A percentile compares a stretch with the other conserved stretches of the same genome.
Conservation (phyloP, 2,329 filamentous ascomycete genomes). For the Taxawa tesnikishii region DNA sequence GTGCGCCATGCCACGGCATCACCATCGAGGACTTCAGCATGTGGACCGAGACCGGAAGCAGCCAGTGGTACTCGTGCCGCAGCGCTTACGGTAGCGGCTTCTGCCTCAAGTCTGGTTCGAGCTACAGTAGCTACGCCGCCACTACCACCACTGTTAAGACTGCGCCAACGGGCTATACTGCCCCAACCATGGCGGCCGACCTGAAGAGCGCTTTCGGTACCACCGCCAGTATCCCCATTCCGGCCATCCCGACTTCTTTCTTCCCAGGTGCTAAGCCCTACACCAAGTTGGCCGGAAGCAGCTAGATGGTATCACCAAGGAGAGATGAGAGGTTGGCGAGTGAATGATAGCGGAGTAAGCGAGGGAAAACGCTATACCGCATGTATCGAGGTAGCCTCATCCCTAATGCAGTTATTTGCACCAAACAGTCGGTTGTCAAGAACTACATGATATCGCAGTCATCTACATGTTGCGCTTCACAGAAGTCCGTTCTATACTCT, state of each 20-base stretch:
- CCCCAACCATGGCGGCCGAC: constrained; percentile 24
- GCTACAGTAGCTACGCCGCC: constrained; percentile 16
- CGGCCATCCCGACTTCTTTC: constrained; percentile 27
- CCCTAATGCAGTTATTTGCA: too few relatives aligned
- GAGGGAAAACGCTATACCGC: too few relatives aligned
- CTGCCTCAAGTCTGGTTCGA: constrained; percentile 28
- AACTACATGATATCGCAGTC: too few relatives aligned
- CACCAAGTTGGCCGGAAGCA: constrained; percentile 4
- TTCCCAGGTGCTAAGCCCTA: constrained; percentile 19
- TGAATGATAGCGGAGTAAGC: too few relatives aligned
- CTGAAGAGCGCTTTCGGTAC: constrained; percentile 17
- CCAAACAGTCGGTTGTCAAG: too few relatives aligned
- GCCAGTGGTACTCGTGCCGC: constrained; percentile 32
- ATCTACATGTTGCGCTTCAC: too few relatives aligned
- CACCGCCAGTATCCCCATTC: constrained; percentile 26
- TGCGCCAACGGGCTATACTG: constrained; percentile 25
- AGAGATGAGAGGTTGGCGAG: too few relatives aligned
- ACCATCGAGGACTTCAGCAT: constrained; percentile 39
- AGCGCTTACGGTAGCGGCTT: constrained; percentile 37
- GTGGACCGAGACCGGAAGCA: constrained; percentile 31
- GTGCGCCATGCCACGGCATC: constrained; percentile 40
- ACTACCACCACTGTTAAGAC: constrained; percentile 21
- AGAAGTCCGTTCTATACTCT: too few relatives aligned
- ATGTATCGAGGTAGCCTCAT: too few relatives aligned
- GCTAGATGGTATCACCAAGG: too few relatives aligned